Conservation (phyloP, 129 eudicot genomes). For the Apium graveolens region DNA sequence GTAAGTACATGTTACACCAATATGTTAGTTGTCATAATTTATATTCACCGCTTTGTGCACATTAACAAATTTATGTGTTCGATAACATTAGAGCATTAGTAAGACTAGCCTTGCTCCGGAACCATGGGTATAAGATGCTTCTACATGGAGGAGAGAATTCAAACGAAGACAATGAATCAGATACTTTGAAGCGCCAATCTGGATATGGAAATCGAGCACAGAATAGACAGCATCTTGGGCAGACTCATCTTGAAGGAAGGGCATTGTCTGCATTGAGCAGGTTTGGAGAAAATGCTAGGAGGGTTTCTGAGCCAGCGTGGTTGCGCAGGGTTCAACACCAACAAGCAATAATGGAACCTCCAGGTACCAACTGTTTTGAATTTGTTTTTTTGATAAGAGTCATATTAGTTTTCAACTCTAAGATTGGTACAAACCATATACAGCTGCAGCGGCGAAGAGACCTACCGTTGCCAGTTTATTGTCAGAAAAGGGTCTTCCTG, state of each 20-base stretch:
- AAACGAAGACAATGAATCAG: conserved; percentile 36
- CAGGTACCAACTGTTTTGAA: conserved; percentile 29
- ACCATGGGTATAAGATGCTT: conserved; percentile 78
- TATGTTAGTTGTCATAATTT: conserved; percentile 5
- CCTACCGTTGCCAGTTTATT: conserved; percentile 60
- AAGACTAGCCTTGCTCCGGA: conserved; percentile 62
- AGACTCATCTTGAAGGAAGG: conserved; percentile 55
- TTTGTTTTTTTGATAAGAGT: not conserved
- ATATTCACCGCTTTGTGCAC: not conserved
- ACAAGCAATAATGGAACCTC: conserved; percentile 49
- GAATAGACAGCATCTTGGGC: conserved; percentile 30
- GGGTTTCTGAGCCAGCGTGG: conserved; percentile 62
- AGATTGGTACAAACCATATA: conserved; percentile 5
- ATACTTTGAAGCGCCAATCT: conserved; percentile 22
- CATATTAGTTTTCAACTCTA: not conserved
- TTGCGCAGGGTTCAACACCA: conserved; percentile 61
- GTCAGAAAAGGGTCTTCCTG: conserved; percentile 68
- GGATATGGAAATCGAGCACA: conserved; percentile 20
- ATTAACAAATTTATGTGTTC: not conserved
- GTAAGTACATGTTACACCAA: conserved; percentile 31
- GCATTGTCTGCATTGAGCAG: conserved; percentile 78
- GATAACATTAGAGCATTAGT: conserved; percentile 54
- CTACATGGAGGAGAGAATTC: conserved; percentile 79
- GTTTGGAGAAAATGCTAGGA: conserved; percentile 73
- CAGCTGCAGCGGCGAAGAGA: conserved; percentile 38